These are phyloP conservation scores for Pseudogymnoascus sp. DNA, from an alignment of 2,329 filamentous ascomycete genomes.

Conservation along the genomic window DNA sequence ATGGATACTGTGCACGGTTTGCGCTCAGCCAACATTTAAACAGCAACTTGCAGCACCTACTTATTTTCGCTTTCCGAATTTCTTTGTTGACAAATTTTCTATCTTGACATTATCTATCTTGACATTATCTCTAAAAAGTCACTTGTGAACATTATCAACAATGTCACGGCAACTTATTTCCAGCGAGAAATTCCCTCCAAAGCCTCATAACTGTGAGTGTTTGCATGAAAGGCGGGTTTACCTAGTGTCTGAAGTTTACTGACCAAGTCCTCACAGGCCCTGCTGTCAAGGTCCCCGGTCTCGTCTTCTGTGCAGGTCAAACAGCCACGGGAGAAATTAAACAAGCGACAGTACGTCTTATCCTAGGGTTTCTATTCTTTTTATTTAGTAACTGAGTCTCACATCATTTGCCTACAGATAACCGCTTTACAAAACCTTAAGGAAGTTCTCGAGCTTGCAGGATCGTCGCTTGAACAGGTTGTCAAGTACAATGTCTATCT, in stretches of 20 bases:
- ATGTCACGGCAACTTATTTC: slow-evolving; percentile 42
- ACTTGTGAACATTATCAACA: slow-evolving; percentile 14
- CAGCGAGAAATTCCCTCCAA: slow-evolving; percentile 39
- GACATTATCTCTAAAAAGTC: not conserved
- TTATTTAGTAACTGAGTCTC: not conserved
- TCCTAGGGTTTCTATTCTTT: slow-evolving; percentile 6
- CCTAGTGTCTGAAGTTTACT: not conserved
- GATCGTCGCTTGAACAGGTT: slow-evolving; percentile 25
- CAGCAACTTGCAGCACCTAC: not conserved
- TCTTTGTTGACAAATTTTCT: not conserved
- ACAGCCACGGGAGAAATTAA: slow-evolving; percentile 44
- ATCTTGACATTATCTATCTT: not conserved
- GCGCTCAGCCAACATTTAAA: not conserved
- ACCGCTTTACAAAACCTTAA: slow-evolving; percentile 27
- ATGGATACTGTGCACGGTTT: not conserved
- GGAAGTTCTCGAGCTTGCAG: slow-evolving; percentile 26
- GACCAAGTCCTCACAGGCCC: slow-evolving; percentile 27
- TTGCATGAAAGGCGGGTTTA: not conserved
- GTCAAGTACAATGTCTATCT: slow-evolving; percentile 28
- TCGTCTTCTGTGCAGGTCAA: slow-evolving; percentile 41
- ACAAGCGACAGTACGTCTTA: slow-evolving; percentile 36
- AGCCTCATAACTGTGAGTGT: slow-evolving; percentile 39
- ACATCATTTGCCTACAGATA: slow-evolving; percentile 17
- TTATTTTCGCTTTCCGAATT: not conserved
- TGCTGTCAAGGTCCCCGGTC: slow-evolving; percentile 38